Evolutionary conservation across 192 early-diverging fungal species (phyloP), one percentile per base, ranked within the genome.

Genomic region (Piromyces finnis): DNA sequence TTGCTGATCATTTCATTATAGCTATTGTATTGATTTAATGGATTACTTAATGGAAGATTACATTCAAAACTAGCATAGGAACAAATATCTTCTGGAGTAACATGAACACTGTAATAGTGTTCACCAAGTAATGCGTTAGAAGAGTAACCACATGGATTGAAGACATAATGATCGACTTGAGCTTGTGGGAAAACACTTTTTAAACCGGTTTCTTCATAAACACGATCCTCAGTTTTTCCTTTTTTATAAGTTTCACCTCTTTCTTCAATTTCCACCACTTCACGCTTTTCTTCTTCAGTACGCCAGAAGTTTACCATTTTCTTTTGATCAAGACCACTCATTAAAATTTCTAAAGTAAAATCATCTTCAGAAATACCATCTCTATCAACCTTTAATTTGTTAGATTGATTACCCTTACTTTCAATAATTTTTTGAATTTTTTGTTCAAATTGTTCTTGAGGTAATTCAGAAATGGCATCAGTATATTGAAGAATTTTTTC

Each of bases 31-130:
- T 89, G 84, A 30, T 81, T 80, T 28, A 85, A 84, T 78, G 83
- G 78, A 28, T 82, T 78, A 39, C 88, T 85, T 36, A 92, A 85
- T 13, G 94, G 91, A 77, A 99, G 91, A 81, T 94, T 96, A 37
- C 95, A 96, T 84, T 99, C 97, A 85, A 98, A 97, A 41, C 95
- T 96, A n/a, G 97, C 97, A 83, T 99, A 99, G 28, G 97, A 99
- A 92, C 95, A 99, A 81, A 91, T 87, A n/a, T 90, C 92, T 85
- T 99, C 97, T 17, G 97, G 97, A 27, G 97, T 99, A 26, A 99
- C 97, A 81, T 99, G 97, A 84, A 98, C 94, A 27, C 95, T 99
- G 84, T 85, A 90, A 84, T 94, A 99, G 87, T 99, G 96, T 29
- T 90, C 91, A 77, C 93, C 95, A 13, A 92, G 86, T 5, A 98